Evolutionary conservation across 2,329 filamentous ascomycete genomes (phyloP).

Genomic region (Penicillium nordicum): DNA sequence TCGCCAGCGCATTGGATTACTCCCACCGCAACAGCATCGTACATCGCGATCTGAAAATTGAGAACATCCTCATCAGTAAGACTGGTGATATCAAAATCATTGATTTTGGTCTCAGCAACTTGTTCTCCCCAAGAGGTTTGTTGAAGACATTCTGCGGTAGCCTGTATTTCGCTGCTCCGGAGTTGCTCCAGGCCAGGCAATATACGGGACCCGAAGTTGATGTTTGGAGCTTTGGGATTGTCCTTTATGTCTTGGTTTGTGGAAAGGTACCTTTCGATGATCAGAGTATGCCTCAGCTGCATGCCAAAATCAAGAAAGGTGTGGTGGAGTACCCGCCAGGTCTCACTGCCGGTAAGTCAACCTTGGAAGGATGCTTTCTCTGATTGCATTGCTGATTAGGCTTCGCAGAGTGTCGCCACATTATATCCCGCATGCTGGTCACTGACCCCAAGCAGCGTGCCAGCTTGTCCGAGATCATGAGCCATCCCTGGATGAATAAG

Average conservation of each 20-base stretch:
- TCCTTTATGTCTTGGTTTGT: conserved; percentile 93
- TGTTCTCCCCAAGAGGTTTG: conserved; percentile 80
- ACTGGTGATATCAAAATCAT: conserved; percentile 99
- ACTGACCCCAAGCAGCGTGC: conserved; percentile 87
- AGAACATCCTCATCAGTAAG: conserved; percentile 99
- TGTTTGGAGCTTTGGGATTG: conserved; percentile 98
- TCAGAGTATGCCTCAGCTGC: conserved; percentile 96
- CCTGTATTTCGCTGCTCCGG: conserved; percentile 94
- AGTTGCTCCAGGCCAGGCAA: conserved; percentile 85
- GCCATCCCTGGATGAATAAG: conserved; percentile 92
- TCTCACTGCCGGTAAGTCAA: conserved; percentile 73
- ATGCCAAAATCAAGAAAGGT: conserved; percentile 98
- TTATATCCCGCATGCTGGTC: conserved; percentile 92
- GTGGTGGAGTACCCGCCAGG: conserved; percentile 93
- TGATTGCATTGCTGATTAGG: conserved; percentile 35
- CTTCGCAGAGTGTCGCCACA: conserved; percentile 76
- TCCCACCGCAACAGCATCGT: conserved; percentile 98
- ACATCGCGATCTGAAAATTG: conserved; percentile 95
- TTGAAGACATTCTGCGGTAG: conserved; percentile 97
- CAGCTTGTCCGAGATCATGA: conserved; percentile 86
- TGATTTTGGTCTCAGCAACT: conserved; percentile 94
- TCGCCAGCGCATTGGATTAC: conserved; percentile 93
- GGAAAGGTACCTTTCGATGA: conserved; percentile 98
- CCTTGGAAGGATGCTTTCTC: background rate
- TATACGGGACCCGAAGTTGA: conserved; percentile 97